A percentile compares a stretch with the other conserved stretches of the same genome.
Conservation (phyloP, 164 flowering plant genomes). For the Chimonanthus praecox region DNA sequence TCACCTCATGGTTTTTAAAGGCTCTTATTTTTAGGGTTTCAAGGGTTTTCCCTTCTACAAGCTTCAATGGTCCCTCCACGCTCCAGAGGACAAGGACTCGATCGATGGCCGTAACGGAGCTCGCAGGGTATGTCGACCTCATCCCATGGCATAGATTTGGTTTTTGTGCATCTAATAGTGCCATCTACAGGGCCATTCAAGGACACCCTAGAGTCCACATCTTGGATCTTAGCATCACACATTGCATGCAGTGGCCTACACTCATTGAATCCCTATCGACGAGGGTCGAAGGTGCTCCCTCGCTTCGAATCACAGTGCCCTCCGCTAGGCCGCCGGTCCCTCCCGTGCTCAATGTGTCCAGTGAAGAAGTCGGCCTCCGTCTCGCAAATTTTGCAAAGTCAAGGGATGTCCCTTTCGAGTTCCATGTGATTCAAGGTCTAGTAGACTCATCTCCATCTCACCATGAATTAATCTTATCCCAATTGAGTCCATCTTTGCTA, state of each 20-base stretch:
- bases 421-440: conserved; percentile 34
- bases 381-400: conserved; percentile 61
- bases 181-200: conserved; percentile 53
- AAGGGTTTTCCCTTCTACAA: conserved; percentile 47
- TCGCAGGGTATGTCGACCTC: conserved; percentile 72
- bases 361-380: conserved; percentile 59
- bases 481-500: conserved; percentile 34
- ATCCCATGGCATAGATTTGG: conserved; percentile 90
- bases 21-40: conserved; percentile 66
- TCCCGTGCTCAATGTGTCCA: conserved; percentile 54
- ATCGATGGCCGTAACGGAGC: conserved; percentile 57
- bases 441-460: conserved; percentile 16
- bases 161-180: conserved; percentile 69
- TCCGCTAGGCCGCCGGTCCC: conserved; percentile 60
- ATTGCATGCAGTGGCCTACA: conserved; percentile 93
- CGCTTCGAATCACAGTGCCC: conserved; percentile 55
- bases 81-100: conserved; percentile 18
- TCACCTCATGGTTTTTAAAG: conserved; percentile 58
- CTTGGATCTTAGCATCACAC: conserved; percentile 69
- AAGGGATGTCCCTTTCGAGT: conserved; percentile 57
- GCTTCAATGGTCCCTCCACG: conserved; percentile 20
- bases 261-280: conserved; percentile 71
- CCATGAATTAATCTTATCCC: conserved; percentile 37
- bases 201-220: conserved; percentile 54
- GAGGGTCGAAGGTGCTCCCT: conserved; percentile 58